Conservation (phyloP, 345 rosid genomes). For the Pistacia integerrima region DNA sequence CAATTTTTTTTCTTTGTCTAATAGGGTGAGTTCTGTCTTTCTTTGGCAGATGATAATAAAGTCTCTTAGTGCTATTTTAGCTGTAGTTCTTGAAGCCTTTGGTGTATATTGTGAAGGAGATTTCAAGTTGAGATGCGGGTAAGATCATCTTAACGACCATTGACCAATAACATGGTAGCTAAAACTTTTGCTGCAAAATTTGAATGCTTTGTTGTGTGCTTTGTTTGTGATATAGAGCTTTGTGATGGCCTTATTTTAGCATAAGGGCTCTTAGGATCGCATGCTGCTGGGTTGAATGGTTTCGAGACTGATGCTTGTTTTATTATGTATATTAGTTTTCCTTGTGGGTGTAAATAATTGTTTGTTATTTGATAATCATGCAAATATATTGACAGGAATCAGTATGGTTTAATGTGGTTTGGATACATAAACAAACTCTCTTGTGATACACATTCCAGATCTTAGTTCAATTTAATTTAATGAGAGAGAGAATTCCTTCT, state of each 20-base stretch:
- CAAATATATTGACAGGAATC: background rate
- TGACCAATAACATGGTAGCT: background rate
- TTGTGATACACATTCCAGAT: background rate
- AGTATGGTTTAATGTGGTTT: background rate
- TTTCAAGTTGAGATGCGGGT: slow-evolving; percentile 90
- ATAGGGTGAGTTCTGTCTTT: slow-evolving; percentile 21
- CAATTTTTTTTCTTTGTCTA: slow-evolving; percentile 18
- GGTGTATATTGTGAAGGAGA: slow-evolving; percentile 97
- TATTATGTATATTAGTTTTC: background rate
- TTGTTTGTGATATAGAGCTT: background rate
- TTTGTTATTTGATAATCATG: background rate
- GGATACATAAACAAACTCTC: background rate
- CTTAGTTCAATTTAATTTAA: background rate
- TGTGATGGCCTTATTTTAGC: background rate
- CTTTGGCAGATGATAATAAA: slow-evolving; percentile 89
- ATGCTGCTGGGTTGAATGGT: background rate
- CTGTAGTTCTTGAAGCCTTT: slow-evolving; percentile 90
- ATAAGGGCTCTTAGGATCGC: background rate
- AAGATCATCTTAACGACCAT: slow-evolving; percentile 35
- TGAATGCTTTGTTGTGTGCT: background rate
- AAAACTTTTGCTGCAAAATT: background rate
- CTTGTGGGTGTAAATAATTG: background rate
- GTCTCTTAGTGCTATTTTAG: slow-evolving; percentile 74
- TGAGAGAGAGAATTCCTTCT: background rate
- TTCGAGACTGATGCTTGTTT: background rate